Evolutionary conservation across 148 eudicot species (phyloP), one percentile per base, ranked within the genome.

Genomic region (Polygonum aviculare): DNA sequence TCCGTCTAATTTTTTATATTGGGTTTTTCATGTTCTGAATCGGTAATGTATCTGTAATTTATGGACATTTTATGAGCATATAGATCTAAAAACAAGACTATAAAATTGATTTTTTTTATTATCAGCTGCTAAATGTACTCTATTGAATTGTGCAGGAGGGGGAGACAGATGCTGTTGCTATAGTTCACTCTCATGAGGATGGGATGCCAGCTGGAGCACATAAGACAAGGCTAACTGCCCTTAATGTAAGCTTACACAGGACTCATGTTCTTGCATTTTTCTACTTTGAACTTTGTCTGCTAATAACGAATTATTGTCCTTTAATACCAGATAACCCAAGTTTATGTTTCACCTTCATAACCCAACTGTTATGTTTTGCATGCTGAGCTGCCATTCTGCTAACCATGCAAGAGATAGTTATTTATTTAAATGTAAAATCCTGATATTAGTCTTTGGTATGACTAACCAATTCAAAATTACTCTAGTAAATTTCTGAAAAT

Each of bases 131-230:
- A 67, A 72, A 12, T 72, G 52, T 67, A 8, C 78, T 74, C 44
- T 36, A 16, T 45, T 74, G 48, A 74, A 75, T 41, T 79, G 49
- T 40, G 78, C 86, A 95, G 98, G 99, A 93, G 76, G 98, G 98
- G 73, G 94, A 90, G 69, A 85, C 89, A 78, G 98, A 95, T 78
- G 94, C 90, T 76, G 80, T 82, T 76, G 87, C 81, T 69, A 83
- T 84, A 77, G 94, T 95, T 83, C 97, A 93, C 80, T 95, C 99
- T 63, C 93, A 93, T 57, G 99, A 95, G 75, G 99, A 95, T 67
- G 89, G 97, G 72, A 76, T 86, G 90, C 90, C 93, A 79, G 84
- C 91, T 80, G 90, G 84, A 79, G 91, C 86, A 74, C 96, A 95
- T 80, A 95, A 86, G 84, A 93, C 93, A 35, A 88, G 86, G 78